Conservation (phyloP, 2,329 filamentous ascomycete genomes). For the Diplodia intermedia region DNA sequence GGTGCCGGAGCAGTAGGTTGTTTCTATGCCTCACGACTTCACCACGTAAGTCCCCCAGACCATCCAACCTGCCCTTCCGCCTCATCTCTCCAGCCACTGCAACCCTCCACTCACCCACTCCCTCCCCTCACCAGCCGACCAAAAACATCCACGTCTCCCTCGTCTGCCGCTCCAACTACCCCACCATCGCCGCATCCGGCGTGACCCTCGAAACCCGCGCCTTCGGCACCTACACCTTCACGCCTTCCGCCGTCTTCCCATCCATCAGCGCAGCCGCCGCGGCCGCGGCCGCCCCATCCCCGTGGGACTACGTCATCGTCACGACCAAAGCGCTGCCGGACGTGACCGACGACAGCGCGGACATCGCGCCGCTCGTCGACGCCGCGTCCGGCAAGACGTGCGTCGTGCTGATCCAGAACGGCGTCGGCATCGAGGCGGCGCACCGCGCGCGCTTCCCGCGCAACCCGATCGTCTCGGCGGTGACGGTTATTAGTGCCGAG, state of each 20-base stretch:
- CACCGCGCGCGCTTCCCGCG: slow-evolving; percentile 58
- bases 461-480: slow-evolving; percentile 62
- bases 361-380: slow-evolving; percentile 50
- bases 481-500: slow-evolving; percentile 61
- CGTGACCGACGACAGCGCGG: slow-evolving; percentile 38
- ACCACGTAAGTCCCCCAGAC: slow-evolving; percentile 70
- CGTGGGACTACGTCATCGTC: slow-evolving; percentile 61
- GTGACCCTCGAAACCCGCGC: slow-evolving; percentile 69
- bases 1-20: slow-evolving; percentile 75
- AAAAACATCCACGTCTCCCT: slow-evolving; percentile 67
- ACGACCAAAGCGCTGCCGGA: slow-evolving; percentile 56
- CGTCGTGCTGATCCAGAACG: slow-evolving; percentile 68
- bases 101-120: not conserved
- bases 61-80: slow-evolving; percentile 67
- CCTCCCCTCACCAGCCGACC: slow-evolving; percentile 32
- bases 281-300: slow-evolving; percentile 51
- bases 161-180: slow-evolving; percentile 77
- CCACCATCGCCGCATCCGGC: slow-evolving; percentile 65
- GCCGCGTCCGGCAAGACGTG: slow-evolving; percentile 51
- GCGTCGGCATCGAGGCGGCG: slow-evolving; percentile 65
- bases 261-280: slow-evolving; percentile 61
- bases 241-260: slow-evolving; percentile 67
- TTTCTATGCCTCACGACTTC: slow-evolving; percentile 74
- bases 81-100: slow-evolving; percentile 2
- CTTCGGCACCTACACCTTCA: slow-evolving; percentile 72